Percentiles rank a stretch among this genome's conserved stretches.
These are phyloP conservation scores for Delonix regia DNA, from an alignment of 306 rosid genomes.

Conservation along the genomic window DNA sequence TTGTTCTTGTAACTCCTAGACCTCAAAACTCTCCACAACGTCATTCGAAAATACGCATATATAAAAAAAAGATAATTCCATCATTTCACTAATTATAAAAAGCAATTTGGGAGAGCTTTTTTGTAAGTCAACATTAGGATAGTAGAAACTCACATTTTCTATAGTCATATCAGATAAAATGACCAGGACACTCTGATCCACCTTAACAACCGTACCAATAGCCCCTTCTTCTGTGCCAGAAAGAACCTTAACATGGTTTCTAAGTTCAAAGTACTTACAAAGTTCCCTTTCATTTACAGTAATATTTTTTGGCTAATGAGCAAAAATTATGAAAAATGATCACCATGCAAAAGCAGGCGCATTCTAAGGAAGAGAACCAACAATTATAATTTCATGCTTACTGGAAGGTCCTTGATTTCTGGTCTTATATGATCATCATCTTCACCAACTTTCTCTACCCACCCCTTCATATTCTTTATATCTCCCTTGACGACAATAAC, in stretches of 20 bases:
- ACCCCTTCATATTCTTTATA: conserved; percentile 86
- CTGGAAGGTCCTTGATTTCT: conserved; percentile 88
- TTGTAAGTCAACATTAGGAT: background rate
- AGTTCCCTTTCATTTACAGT: conserved; percentile 89
- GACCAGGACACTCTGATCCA: conserved; percentile 90
- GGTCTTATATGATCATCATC: conserved; percentile 89
- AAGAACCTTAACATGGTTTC: conserved; percentile 97
- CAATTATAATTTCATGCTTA: conserved; percentile 47
- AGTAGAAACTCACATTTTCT: conserved; percentile 78
- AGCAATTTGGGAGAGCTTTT: conserved; percentile 22
- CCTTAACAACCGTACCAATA: conserved; percentile 99
- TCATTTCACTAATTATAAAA: conserved; percentile 25
- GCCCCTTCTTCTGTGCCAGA: conserved; percentile 96
- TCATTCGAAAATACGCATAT: conserved; percentile 97
- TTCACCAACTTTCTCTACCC: conserved; percentile 98
- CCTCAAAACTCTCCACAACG: conserved; percentile 99
- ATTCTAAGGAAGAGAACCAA: conserved; percentile 3
- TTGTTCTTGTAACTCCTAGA: conserved; percentile 91
- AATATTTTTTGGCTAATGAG: conserved; percentile 57
- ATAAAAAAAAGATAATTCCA: conserved; percentile 47
- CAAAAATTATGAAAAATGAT: conserved; percentile 26
- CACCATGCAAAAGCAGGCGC: conserved; percentile 7
- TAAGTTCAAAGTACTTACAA: conserved; percentile 94
- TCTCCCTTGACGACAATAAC: conserved; percentile 91
- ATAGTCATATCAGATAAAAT: conserved; percentile 94